These are phyloP conservation scores for Entelexis sorbosivorans DNA, from an alignment of 1,139 yeast species.

Conservation along the genomic window DNA sequence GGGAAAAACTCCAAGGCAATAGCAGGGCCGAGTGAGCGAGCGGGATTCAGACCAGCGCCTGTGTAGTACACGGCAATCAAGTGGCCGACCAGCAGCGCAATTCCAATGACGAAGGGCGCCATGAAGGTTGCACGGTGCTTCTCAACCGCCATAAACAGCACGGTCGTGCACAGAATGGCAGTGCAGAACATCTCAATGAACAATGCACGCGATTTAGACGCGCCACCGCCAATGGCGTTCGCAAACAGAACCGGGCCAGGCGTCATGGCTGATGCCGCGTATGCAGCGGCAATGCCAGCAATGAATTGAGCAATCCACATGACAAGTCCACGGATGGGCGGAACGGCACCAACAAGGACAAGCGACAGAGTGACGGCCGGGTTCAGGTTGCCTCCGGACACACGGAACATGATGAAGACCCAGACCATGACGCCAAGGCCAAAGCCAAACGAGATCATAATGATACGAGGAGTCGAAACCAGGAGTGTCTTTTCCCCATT, in stretches of 20 bases:
- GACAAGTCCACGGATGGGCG: constrained; percentile 3
- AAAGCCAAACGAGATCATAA: constrained; percentile 5
- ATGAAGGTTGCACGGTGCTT: constrained; percentile 5
- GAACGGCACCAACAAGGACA: constrained; percentile 2
- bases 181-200: constrained; percentile 5
- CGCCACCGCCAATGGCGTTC: constrained; percentile 3
- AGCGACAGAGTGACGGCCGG: constrained; percentile 5
- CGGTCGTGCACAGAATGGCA: constrained; percentile 2
- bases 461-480: constrained; percentile 1
- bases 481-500: neutral
- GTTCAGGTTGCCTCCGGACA: constrained; percentile 2
- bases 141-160: constrained; percentile 6
- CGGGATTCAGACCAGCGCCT: constrained; percentile 2
- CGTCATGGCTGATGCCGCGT: constrained; percentile 2
- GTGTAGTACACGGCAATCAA: constrained; percentile 5
- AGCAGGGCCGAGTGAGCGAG: constrained; percentile 4
- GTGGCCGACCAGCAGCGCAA: constrained; percentile 4
- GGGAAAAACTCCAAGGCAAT: constrained; percentile 6
- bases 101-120: constrained; percentile 4
- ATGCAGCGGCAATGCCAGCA: constrained; percentile 5
- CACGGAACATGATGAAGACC: constrained; percentile 7
- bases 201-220: neutral
- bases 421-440: constrained; percentile 5
- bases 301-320: constrained; percentile 5
- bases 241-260: constrained; percentile 4